phyloP scores from a whole-genome alignment of 148 eudicot species.

The Heliosperma pusillum region DNA sequence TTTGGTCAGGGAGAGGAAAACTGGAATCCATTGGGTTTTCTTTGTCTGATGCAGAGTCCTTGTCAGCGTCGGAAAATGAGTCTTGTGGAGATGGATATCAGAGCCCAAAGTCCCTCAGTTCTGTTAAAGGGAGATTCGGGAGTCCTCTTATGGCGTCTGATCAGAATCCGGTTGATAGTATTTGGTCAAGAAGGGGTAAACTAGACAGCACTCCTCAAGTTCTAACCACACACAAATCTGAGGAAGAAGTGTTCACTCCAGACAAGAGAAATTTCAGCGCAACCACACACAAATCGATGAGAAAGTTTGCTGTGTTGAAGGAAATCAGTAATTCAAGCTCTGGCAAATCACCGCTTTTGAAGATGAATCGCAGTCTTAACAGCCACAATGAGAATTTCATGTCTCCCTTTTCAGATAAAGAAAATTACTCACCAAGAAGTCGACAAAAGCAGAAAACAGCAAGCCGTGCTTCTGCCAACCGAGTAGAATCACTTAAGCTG shows the following conservation, averaged over 20 bases:
- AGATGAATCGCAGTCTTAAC: constrained; percentile 20
- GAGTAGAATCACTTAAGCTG: constrained; percentile 16
- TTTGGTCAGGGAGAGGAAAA: constrained; percentile 34
- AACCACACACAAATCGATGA: constrained; percentile 36
- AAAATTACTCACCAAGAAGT: constrained; percentile 36
- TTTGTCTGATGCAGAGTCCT: constrained; percentile 25
- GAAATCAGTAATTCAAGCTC: constrained; percentile 28
- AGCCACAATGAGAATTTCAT: constrained; percentile 21
- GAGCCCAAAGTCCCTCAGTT: constrained; percentile 21
- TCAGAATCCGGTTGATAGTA: constrained; percentile 32
- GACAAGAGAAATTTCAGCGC: constrained; percentile 41
- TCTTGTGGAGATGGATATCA: constrained; percentile 6
- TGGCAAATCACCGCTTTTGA: constrained; percentile 35
- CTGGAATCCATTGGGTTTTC: constrained; percentile 32
- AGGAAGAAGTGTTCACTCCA: constrained; percentile 44
- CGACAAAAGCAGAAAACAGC: constrained; percentile 34
- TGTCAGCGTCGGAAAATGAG: constrained; percentile 28
- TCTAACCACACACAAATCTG: no score
- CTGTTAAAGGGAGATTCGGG: constrained; percentile 17
- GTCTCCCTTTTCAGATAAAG: constrained; percentile 37
- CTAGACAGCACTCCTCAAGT: constrained; percentile 36
- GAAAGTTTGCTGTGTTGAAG: constrained; percentile 37
- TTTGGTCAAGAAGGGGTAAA: constrained; percentile 65
- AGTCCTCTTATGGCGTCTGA: constrained; percentile 33
- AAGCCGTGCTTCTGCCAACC: constrained; percentile 28